A percentile compares a stretch with the other conserved stretches of the same genome.
Evolutionary conservation across 148 eudicot genomes (phyloP).

Genomic region (Pouteria glomerata): DNA sequence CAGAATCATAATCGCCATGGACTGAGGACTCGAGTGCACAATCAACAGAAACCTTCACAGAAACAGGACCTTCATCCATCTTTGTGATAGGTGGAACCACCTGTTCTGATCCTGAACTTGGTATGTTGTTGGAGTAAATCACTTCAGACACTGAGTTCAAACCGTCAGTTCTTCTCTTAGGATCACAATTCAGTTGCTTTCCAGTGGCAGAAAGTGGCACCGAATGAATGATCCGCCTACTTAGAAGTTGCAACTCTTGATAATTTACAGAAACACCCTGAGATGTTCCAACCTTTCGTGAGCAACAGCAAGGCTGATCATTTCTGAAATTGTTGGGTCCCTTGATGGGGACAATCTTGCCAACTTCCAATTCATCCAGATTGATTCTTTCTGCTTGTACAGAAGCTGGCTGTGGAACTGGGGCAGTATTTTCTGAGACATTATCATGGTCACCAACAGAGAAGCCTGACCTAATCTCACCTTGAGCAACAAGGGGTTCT

Average conservation of each 20-base stretch:
- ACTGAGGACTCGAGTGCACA: constrained; percentile 16
- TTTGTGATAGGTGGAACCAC: constrained; percentile 3
- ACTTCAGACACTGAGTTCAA: constrained; percentile 13
- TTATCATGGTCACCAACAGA: constrained; percentile 16
- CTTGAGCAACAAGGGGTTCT: constrained; percentile 14
- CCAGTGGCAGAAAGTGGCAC: constrained; percentile 18
- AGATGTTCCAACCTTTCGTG: constrained; percentile 40
- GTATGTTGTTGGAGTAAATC: constrained; percentile 13
- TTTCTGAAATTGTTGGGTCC: constrained; percentile 17
- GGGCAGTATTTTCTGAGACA: constrained; percentile 14
- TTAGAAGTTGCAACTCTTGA: constrained; percentile 42
- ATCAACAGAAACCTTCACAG: constrained; percentile 21
- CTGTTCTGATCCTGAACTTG: constrained; percentile 22
- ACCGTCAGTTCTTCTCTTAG: constrained; percentile 12
- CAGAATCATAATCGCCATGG: constrained; percentile 37
- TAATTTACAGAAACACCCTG: constrained; percentile 28
- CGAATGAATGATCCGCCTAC: constrained; percentile 25
- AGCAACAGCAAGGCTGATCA: constrained; percentile 45
- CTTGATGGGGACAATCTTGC: constrained; percentile 14
- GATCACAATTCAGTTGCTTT: constrained; percentile 15
- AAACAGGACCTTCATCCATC: constrained; percentile 18
- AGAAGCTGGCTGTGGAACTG: constrained; percentile 14
- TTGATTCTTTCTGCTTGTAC: constrained; percentile 19
- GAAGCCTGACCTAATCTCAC: constrained; percentile 25
- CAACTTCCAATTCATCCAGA: constrained; percentile 16